phyloP scores from a whole-genome alignment of 1,139 yeast species.

The Hansenula sp. region DNA sequence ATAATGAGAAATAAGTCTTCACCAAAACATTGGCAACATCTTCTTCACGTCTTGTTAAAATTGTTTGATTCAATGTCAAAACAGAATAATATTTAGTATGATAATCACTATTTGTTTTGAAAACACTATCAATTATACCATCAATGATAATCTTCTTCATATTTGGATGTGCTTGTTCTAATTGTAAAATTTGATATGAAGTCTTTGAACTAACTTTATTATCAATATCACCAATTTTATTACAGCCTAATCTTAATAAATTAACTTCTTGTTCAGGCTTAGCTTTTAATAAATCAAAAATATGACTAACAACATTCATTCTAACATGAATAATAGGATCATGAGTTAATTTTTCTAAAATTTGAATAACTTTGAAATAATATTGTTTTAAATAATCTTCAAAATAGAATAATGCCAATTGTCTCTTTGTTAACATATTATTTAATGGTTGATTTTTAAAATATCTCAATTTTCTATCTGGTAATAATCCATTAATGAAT shows the following conservation, averaged over 20 bases:
- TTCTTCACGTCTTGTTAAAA: conserved; percentile 70
- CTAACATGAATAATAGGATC: conserved; percentile 93
- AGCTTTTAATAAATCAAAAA: conserved; percentile 72
- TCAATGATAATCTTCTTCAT: conserved; percentile 83
- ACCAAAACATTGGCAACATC: conserved; percentile 78
- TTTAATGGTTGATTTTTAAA: conserved; percentile 75
- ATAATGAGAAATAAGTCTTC: conserved; percentile 79
- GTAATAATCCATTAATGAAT: conserved; percentile 71
- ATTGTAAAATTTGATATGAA: conserved; percentile 71
- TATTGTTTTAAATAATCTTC: conserved; percentile 83
- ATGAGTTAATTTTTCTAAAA: conserved; percentile 55
- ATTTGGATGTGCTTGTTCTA: conserved; percentile 93
- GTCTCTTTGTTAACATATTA: conserved; percentile 42
- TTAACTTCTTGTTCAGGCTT: conserved; percentile 98
- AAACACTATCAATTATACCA: conserved; percentile 74
- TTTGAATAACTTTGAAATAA: conserved; percentile 75
- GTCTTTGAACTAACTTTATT: conserved; percentile 88
- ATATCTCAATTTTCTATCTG: conserved; percentile 76
- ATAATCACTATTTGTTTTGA: conserved; percentile 73
- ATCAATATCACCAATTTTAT: conserved; percentile 90
- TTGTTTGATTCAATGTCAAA: conserved; percentile 88
- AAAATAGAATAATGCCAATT: conserved; percentile 73
- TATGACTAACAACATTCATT: conserved; percentile 67
- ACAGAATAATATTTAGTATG: conserved; percentile 87
- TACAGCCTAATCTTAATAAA: conserved; percentile 80